phyloP scores from a whole-genome alignment of 306 rosid species.

The Coriaria nepalensis region DNA sequence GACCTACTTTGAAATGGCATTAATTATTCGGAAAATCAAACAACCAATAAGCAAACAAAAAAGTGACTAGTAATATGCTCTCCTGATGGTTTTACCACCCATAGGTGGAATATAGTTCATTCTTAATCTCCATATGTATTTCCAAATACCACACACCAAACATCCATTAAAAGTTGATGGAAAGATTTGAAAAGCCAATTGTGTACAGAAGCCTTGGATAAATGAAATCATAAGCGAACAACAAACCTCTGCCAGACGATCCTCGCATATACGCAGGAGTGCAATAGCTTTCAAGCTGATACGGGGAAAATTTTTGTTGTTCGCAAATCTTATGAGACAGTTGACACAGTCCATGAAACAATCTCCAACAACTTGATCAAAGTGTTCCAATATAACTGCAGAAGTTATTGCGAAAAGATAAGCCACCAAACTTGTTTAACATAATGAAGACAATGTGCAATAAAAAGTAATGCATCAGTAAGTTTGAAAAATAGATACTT shows the following conservation, averaged over 20 bases:
- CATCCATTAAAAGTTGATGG: no score
- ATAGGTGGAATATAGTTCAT: no score
- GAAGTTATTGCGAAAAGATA: constrained; percentile 35
- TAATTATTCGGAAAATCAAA: no score
- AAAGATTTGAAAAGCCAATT: no score
- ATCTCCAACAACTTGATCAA: constrained; percentile 98
- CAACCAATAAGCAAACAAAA: no score
- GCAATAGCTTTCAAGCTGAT: constrained; percentile 99
- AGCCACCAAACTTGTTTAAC: constrained; percentile 6
- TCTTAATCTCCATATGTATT: no score
- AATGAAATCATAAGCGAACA: constrained; percentile 8
- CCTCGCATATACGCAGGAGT: constrained; percentile 94
- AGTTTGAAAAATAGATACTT: constrained; percentile 14
- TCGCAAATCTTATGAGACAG: constrained; percentile 95
- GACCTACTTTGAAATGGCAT: no score
- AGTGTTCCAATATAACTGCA: constrained; percentile 99
- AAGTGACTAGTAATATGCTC: no score
- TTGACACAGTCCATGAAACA: constrained; percentile 99
- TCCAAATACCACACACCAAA: no score
- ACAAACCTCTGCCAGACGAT: constrained; percentile 99
- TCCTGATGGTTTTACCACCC: no score
- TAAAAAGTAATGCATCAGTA: constrained; percentile 7
- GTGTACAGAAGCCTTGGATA: not conserved
- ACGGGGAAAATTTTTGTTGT: constrained; percentile 80
- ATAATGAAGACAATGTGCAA: constrained; percentile 10